phyloP scores from a whole-genome alignment of 257 asterid species.

The Nicotiana paniculata region DNA sequence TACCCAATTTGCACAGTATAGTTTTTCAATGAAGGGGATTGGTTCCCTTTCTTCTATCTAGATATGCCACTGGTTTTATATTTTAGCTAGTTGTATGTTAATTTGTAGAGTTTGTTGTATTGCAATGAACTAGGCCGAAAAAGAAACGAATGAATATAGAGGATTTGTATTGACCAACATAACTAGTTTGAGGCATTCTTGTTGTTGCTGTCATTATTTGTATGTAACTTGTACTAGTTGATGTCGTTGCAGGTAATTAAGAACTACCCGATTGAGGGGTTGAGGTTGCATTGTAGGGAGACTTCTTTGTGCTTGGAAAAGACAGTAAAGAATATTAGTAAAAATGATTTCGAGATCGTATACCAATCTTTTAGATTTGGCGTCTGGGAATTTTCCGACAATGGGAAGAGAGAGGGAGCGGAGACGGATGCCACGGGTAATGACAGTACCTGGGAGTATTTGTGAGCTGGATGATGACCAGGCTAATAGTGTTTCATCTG shows the following conservation, averaged over 20 bases:
- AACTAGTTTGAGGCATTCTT: not conserved
- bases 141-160: not conserved
- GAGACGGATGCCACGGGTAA: slow-evolving; percentile 59
- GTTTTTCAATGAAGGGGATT: too few relatives aligned
- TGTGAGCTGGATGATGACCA: slow-evolving; percentile 70
- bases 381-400: slow-evolving; percentile 71
- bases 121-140: not conserved
- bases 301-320: not conserved
- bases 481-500: slow-evolving; percentile 62
- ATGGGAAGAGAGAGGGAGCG: slow-evolving; percentile 66
- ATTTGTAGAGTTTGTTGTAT: not conserved
- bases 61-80: not conserved
- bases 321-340: slow-evolving; percentile 15
- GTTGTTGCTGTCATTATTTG: not conserved
- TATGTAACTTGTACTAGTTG: not conserved
- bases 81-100: not conserved
- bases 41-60: too few relatives aligned
- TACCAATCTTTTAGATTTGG: slow-evolving; percentile 76
- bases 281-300: not conserved
- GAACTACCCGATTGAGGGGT: not conserved
- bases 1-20: too few relatives aligned
- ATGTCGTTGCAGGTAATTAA: not conserved
- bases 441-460: slow-evolving; percentile 76
- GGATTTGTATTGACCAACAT: not conserved
- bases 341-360: slow-evolving; percentile 84